phyloP scores from a whole-genome alignment of 2,329 filamentous ascomycete species.

The Emergomyces orientalis region DNA sequence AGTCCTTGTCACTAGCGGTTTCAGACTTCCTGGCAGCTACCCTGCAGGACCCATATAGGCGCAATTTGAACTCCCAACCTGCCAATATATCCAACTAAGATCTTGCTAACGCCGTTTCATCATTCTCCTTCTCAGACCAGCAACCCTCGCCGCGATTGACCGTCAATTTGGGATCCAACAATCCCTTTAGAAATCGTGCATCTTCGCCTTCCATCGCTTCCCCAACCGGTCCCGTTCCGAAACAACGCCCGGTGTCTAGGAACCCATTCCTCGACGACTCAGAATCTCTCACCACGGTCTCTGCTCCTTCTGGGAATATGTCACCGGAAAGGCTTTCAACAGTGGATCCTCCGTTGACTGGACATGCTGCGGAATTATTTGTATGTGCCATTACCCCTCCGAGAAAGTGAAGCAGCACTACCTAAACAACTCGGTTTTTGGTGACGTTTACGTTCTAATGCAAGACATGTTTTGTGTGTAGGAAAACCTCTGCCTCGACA shows the following conservation, averaged over 20 bases:
- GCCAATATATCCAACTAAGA: not conserved
- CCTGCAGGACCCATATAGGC: not conserved
- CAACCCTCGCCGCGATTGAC: conserved; percentile 26
- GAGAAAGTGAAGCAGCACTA: not conserved
- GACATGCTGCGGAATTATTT: conserved; percentile 50
- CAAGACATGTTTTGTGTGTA: conserved; percentile 23
- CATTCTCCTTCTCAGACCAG: conserved; percentile 20
- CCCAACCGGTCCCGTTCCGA: conserved; percentile 18
- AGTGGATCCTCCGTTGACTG: conserved; percentile 33
- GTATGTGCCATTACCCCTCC: conserved; percentile 37
- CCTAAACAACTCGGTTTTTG: not conserved
- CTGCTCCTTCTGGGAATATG: conserved; percentile 25
- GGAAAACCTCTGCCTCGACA: conserved; percentile 33
- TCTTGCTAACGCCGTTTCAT: conserved; percentile 9
- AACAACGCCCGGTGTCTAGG: conserved; percentile 44
- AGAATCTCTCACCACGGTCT: conserved; percentile 29
- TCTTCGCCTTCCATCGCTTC: conserved; percentile 31
- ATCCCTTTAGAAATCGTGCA: conserved; percentile 42
- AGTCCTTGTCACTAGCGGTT: not conserved
- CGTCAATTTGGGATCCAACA: conserved; percentile 38
- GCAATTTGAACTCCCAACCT: not conserved
- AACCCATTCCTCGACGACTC: conserved; percentile 53
- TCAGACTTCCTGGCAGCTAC: conserved; percentile 2
- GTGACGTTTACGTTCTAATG: conserved; percentile 6
- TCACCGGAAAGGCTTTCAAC: conserved; percentile 22